A percentile compares a stretch with the other conserved stretches of the same genome.
phyloP scores from a whole-genome alignment of 805 yeast species.

The Kuraishia molischiana region DNA sequence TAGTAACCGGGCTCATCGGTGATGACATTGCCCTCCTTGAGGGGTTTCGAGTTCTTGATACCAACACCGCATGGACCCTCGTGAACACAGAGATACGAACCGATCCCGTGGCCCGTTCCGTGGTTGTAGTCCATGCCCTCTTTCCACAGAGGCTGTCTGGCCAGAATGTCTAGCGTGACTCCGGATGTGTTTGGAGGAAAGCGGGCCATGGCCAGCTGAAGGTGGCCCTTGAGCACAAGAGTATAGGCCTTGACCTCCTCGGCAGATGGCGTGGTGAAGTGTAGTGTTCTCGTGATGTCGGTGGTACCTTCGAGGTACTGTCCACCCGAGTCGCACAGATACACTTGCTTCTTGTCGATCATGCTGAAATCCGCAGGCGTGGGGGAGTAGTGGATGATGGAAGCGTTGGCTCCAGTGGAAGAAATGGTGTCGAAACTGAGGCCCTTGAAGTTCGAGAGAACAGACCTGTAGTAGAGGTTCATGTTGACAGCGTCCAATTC shows the following conservation, averaged over 20 bases:
- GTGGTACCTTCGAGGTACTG: slow-evolving; percentile 59
- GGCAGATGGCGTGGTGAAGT: slow-evolving; percentile 35
- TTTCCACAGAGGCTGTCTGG: slow-evolving; percentile 50
- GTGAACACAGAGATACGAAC: slow-evolving; percentile 51
- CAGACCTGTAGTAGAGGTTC: slow-evolving; percentile 41
- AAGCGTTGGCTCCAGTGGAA: slow-evolving; percentile 68
- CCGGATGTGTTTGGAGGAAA: slow-evolving; percentile 52
- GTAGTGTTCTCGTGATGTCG: slow-evolving; percentile 53
- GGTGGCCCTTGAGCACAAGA: slow-evolving; percentile 47
- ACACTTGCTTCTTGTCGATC: slow-evolving; percentile 43
- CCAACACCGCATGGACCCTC: slow-evolving; percentile 60
- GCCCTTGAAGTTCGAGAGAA: slow-evolving; percentile 46
- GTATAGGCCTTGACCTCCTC: slow-evolving; percentile 44
- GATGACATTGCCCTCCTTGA: slow-evolving; percentile 60
- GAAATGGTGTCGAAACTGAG: slow-evolving; percentile 68
- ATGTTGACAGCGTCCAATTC: slow-evolving; percentile 62
- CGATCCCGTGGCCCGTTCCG: slow-evolving; percentile 60
- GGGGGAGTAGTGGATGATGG: slow-evolving; percentile 71
- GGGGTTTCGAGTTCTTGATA: slow-evolving; percentile 30
- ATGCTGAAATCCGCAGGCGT: slow-evolving; percentile 27
- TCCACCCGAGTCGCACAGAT: slow-evolving; percentile 50
- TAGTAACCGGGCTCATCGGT: slow-evolving; percentile 96
- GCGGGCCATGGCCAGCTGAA: slow-evolving; percentile 35
- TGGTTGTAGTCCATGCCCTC: slow-evolving; percentile 50
- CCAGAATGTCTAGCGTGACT: slow-evolving; percentile 41